Conservation (phyloP, 345 rosid species). For the Arabis alpina region DNA sequence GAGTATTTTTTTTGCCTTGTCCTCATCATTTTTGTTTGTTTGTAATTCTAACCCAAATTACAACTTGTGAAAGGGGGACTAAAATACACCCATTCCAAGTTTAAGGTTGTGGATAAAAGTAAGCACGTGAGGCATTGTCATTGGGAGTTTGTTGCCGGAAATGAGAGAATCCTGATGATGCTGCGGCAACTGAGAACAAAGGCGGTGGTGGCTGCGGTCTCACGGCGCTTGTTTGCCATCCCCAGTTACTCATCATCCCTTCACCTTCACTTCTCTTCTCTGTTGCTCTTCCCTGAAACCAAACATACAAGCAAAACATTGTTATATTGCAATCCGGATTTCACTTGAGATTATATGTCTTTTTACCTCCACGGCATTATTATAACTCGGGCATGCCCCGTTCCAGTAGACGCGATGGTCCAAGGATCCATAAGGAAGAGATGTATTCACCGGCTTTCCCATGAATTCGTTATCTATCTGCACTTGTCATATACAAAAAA, state of each 20-base stretch:
- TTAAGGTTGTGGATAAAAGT: slow-evolving; percentile 41
- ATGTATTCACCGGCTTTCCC: slow-evolving; percentile 40
- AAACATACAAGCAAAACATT: not conserved
- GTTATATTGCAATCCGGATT: not conserved
- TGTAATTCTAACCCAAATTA: slow-evolving; percentile 14
- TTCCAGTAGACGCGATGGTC: slow-evolving; percentile 41
- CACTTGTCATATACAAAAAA: not conserved
- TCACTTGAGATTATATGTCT: not conserved
- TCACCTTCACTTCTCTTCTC: slow-evolving; percentile 40
- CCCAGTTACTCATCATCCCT: slow-evolving; percentile 45
- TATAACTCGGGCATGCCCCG: slow-evolving; percentile 38
- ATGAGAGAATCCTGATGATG: slow-evolving; percentile 52
- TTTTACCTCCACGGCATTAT: slow-evolving; percentile 36
- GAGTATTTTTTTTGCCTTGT: not conserved
- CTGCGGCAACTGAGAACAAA: slow-evolving; percentile 46
- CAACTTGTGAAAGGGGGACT: not conserved
- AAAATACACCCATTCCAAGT: slow-evolving; percentile 6
- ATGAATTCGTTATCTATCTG: slow-evolving; percentile 39
- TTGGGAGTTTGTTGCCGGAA: slow-evolving; percentile 41
- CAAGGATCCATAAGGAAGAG: slow-evolving; percentile 36
- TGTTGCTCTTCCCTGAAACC: slow-evolving; percentile 30
- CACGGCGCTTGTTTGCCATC: slow-evolving; percentile 40
- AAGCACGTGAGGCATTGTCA: slow-evolving; percentile 39
- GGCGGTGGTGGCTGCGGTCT: slow-evolving; percentile 30
- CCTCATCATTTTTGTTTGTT: not conserved